phyloP scores from a whole-genome alignment of 208 protist species.

The Leishmania lainsoni region DNA sequence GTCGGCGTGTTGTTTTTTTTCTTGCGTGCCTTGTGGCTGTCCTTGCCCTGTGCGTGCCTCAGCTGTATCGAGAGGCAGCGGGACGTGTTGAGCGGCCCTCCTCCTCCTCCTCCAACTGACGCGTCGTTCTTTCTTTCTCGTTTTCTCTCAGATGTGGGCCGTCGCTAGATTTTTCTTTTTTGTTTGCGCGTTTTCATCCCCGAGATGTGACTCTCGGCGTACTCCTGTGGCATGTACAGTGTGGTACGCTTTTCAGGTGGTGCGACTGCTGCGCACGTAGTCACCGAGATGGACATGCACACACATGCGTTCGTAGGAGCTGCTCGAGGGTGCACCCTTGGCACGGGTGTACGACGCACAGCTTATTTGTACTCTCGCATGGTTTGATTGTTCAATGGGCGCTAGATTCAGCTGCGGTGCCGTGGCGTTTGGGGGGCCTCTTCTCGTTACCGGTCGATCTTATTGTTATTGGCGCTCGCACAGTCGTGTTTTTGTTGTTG shows the following conservation, averaged over 20 bases:
- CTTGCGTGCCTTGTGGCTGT: not conserved
- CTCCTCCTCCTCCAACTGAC: not conserved
- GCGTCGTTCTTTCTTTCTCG: not conserved
- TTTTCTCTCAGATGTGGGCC: not conserved
- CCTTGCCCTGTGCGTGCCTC: not conserved
- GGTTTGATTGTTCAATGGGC: conserved; percentile 2
- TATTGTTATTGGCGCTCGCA: too few species aligned
- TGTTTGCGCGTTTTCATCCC: not conserved
- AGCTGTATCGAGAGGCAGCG: not conserved
- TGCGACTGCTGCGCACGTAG: not conserved
- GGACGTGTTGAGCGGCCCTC: not conserved
- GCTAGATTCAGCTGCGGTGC: not conserved
- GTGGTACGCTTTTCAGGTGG: not conserved
- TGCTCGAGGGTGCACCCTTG: not conserved
- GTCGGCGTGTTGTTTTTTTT: not conserved
- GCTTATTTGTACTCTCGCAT: not conserved
- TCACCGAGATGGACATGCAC: not conserved
- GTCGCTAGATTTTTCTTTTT: not conserved
- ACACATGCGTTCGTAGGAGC: not conserved
- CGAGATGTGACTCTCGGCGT: not conserved
- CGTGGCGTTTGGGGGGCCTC: too few species aligned
- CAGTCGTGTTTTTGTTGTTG: not conserved
- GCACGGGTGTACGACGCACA: not conserved
- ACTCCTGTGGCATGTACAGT: not conserved
- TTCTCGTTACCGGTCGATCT: too few species aligned